Evolutionary conservation across 192 early-diverging fungal genomes (phyloP).

Genomic region (Linnemannia schmuckeri): DNA sequence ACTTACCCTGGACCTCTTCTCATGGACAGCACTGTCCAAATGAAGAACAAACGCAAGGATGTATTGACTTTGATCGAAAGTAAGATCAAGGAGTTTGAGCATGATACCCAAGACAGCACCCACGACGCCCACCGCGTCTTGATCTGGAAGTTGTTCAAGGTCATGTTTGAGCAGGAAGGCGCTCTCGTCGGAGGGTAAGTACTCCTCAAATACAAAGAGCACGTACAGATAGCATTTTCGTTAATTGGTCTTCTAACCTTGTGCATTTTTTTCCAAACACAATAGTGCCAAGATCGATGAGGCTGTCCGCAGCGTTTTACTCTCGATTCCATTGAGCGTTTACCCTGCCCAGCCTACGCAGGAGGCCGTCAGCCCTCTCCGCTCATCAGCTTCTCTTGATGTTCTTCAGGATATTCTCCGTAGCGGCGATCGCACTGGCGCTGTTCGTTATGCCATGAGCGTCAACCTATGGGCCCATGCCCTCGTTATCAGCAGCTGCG

Average conservation of each 20-base stretch:
- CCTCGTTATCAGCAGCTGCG: slow-evolving; percentile 88
- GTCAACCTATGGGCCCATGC: slow-evolving; percentile 89
- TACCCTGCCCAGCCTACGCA: slow-evolving; percentile 55
- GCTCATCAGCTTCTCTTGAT: slow-evolving; percentile 56
- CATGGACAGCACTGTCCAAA: slow-evolving; percentile 58
- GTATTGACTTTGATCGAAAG: slow-evolving; percentile 57
- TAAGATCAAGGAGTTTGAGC: slow-evolving; percentile 39
- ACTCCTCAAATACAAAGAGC: background rate
- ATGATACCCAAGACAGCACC: slow-evolving; percentile 19
- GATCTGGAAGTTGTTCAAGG: slow-evolving; percentile 74
- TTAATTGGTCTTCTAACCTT: background rate
- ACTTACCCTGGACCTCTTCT: slow-evolving; percentile 72
- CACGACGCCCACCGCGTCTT: slow-evolving; percentile 53
- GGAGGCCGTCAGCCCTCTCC: slow-evolving; percentile 46
- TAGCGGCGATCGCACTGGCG: slow-evolving; percentile 69
- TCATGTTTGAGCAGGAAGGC: slow-evolving; percentile 76
- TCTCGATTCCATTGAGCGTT: slow-evolving; percentile 47
- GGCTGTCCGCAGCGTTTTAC: slow-evolving; percentile 59
- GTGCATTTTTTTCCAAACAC: background rate
- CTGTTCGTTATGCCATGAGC: slow-evolving; percentile 63
- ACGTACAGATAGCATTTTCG: too few species aligned
- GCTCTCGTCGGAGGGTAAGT: slow-evolving; percentile 67
- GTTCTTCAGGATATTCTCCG: slow-evolving; percentile 73
- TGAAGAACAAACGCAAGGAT: slow-evolving; percentile 65
- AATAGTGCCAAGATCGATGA: slow-evolving; percentile 63